phyloP scores from a whole-genome alignment of 2,329 filamentous ascomycete genomes.

The Podosphaera aphanis region DNA sequence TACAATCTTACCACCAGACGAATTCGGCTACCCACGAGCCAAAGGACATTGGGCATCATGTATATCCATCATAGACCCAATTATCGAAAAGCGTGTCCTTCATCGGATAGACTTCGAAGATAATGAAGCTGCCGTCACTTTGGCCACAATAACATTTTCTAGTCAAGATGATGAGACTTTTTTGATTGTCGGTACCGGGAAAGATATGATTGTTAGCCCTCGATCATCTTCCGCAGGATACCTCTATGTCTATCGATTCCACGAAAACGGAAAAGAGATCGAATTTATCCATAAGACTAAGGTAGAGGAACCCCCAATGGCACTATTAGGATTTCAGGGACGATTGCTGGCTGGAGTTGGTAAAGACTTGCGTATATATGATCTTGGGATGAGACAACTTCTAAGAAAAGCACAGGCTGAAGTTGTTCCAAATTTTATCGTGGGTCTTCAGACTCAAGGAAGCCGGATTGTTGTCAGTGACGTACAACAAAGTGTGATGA shows the following conservation, averaged over 20 bases:
- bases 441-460: slow-evolving; percentile 71
- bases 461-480: slow-evolving; percentile 82
- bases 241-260: slow-evolving; percentile 79
- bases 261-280: slow-evolving; percentile 64
- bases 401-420: slow-evolving; percentile 75
- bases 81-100: slow-evolving; percentile 48
- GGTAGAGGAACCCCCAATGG: slow-evolving; percentile 68
- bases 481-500: slow-evolving; percentile 75
- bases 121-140: slow-evolving; percentile 78
- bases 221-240: slow-evolving; percentile 56
- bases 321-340: slow-evolving; percentile 83
- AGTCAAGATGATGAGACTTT: slow-evolving; percentile 78
- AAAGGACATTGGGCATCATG: slow-evolving; percentile 86
- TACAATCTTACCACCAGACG: slow-evolving; percentile 46
- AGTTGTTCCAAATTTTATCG: slow-evolving; percentile 60
- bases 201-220: slow-evolving; percentile 64
- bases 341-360: slow-evolving; percentile 70
- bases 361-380: slow-evolving; percentile 63
- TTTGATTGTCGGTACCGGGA: slow-evolving; percentile 81
- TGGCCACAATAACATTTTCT: slow-evolving; percentile 63
- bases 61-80: slow-evolving; percentile 73
- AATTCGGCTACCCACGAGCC: slow-evolving; percentile 74
- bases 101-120: slow-evolving; percentile 63
- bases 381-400: slow-evolving; percentile 78
- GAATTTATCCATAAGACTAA: slow-evolving; percentile 95